Conservation (phyloP, 164 flowering plant species). For the Kingdonia uniflora region DNA sequence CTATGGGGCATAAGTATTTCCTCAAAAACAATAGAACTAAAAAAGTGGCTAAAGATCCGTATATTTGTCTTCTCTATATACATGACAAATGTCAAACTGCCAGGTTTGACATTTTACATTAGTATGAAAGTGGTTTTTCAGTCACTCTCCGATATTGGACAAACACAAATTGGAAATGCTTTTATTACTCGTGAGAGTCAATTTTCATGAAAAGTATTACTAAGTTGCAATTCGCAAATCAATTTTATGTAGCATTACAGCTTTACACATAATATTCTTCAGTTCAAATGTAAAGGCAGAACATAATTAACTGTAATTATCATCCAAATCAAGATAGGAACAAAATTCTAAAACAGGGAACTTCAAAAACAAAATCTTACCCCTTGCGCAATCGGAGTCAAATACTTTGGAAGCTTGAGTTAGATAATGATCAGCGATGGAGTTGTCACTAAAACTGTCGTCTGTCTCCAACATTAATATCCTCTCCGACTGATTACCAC, state of each 20-base stretch:
- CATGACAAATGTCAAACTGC: too few species aligned
- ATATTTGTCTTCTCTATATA: too few species aligned
- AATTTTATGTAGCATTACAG: not conserved
- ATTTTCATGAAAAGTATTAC: not conserved
- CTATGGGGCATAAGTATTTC: too few species aligned
- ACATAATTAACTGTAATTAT: not conserved
- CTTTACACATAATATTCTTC: too few species aligned
- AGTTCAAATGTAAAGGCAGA: not conserved
- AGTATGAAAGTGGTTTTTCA: too few species aligned
- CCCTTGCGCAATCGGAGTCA: slow-evolving; percentile 29
- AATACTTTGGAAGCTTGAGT: slow-evolving; percentile 35
- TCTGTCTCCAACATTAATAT: slow-evolving; percentile 38
- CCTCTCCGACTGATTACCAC: slow-evolving; percentile 39
- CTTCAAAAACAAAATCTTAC: slow-evolving; percentile 22
- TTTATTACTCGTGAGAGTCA: too few species aligned
- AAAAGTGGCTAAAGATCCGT: too few species aligned
- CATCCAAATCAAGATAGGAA: not conserved
- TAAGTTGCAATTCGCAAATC: not conserved
- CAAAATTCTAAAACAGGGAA: not conserved
- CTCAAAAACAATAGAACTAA: too few species aligned
- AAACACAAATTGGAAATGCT: too few species aligned
- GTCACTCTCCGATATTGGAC: too few species aligned
- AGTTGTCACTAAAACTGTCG: slow-evolving; percentile 24
- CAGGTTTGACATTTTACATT: too few species aligned
- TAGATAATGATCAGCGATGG: slow-evolving; percentile 43